Percentiles rank a stretch among this genome's conserved stretches.
phyloP scores from a whole-genome alignment of 768 basidiomycete species.

The Lentinula raphanica region DNA sequence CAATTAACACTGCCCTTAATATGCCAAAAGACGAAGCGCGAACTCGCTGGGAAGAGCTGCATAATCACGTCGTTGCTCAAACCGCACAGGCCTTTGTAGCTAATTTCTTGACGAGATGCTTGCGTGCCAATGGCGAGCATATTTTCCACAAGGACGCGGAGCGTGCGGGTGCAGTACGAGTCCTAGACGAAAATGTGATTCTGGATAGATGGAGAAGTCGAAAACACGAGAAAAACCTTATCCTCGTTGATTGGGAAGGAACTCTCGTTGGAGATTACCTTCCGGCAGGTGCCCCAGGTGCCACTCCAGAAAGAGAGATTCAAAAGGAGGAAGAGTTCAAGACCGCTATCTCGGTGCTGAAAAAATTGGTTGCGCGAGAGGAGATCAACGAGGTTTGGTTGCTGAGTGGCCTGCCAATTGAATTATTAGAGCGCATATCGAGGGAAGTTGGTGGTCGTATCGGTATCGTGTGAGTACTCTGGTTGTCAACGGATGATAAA shows the following conservation, averaged over 20 bases:
- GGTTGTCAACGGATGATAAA: background rate
- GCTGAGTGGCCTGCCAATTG: slow-evolving; percentile 67
- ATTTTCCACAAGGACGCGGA: slow-evolving; percentile 12
- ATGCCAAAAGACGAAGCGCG: slow-evolving; percentile 72
- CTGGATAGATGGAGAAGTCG: slow-evolving; percentile 51
- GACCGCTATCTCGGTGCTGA: slow-evolving; percentile 44
- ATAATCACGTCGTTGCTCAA: slow-evolving; percentile 81
- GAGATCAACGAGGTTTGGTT: slow-evolving; percentile 75
- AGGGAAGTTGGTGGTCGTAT: slow-evolving; percentile 51
- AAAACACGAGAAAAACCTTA: slow-evolving; percentile 57
- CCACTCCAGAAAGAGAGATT: slow-evolving; percentile 18
- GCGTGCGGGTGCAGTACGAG: background rate
- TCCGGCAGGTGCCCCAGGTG: slow-evolving; percentile 44
- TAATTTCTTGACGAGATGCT: slow-evolving; percentile 68
- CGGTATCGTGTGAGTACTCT: slow-evolving; percentile 63
- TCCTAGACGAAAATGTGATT: slow-evolving; percentile 22
- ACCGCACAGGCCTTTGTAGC: slow-evolving; percentile 82
- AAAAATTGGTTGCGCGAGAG: slow-evolving; percentile 53
- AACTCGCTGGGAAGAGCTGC: slow-evolving; percentile 61
- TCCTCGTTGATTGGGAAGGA: slow-evolving; percentile 77
- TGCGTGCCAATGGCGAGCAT: slow-evolving; percentile 72
- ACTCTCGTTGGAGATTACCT: slow-evolving; percentile 25
- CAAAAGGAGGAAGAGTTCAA: slow-evolving; percentile 24
- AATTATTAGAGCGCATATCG: slow-evolving; percentile 58
- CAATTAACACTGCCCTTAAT: slow-evolving; percentile 72